A percentile compares a stretch with the other conserved stretches of the same genome.
phyloP scores from a whole-genome alignment of 2,329 filamentous ascomycete species.

The Aspergillus vadensis region DNA sequence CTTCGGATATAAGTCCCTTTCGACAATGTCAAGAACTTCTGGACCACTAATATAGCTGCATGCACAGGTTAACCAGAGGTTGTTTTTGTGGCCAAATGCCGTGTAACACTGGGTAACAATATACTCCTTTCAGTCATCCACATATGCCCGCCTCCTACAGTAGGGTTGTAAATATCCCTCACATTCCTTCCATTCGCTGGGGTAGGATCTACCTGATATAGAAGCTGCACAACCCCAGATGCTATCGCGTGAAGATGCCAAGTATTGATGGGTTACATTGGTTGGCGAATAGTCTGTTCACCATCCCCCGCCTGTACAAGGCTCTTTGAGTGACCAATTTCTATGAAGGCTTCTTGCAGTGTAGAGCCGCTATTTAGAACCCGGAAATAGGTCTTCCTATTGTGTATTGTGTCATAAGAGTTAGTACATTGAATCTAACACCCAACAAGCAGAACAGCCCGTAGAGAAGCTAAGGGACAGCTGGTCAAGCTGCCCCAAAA shows the following conservation, averaged over 20 bases:
- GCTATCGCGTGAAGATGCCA: conserved; percentile 18
- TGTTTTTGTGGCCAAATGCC: background rate
- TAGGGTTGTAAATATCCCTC: background rate
- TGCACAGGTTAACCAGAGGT: background rate
- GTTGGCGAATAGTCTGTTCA: conserved; percentile 11
- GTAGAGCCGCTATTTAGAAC: background rate
- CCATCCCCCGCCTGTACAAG: conserved; percentile 12
- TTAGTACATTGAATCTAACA: too few relatives aligned
- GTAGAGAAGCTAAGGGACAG: background rate
- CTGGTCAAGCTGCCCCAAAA: background rate
- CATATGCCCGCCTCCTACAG: background rate
- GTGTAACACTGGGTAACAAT: background rate
- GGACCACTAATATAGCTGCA: background rate
- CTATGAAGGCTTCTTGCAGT: too few relatives aligned
- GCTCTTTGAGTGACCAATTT: conserved; percentile 10
- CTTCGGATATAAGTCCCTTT: background rate
- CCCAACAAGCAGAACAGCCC: too few relatives aligned
- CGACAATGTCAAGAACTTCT: background rate
- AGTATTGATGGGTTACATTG: conserved; percentile 18
- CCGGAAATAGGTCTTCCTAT: too few relatives aligned
- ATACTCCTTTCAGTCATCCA: background rate
- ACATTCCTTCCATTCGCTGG: background rate
- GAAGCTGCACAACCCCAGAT: conserved; percentile 11
- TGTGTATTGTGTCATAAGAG: too few relatives aligned
- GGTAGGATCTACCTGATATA: background rate